These are phyloP conservation scores for Alternaria solani DNA, from an alignment of 2,329 filamentous ascomycete genomes.

Conservation along the genomic window DNA sequence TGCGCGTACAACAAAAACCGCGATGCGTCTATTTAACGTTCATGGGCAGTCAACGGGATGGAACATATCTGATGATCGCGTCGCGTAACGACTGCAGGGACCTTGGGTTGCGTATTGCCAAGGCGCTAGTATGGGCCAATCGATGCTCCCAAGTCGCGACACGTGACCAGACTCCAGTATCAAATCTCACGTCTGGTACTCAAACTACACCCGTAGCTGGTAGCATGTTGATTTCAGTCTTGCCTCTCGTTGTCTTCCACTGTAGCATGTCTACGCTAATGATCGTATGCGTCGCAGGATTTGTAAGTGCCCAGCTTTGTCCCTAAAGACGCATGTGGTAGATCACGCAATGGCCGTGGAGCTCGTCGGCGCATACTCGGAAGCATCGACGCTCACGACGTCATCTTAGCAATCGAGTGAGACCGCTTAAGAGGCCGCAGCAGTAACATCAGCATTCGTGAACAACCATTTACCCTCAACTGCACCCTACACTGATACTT, in stretches of 20 bases:
- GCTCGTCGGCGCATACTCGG: slow-evolving; percentile 12
- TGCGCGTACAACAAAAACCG: background rate
- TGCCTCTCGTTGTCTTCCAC: background rate
- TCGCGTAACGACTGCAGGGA: slow-evolving; percentile 1
- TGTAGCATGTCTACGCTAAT: background rate
- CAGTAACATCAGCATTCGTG: background rate
- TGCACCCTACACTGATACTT: background rate
- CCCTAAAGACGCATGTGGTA: background rate
- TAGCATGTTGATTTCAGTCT: background rate
- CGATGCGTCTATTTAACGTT: background rate
- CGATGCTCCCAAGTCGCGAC: background rate
- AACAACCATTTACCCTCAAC: background rate
- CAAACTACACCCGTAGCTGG: background rate
- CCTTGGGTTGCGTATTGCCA: slow-evolving; percentile 14
- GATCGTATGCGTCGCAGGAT: background rate
- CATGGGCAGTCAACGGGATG: background rate
- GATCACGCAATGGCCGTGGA: background rate
- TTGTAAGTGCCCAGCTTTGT: background rate
- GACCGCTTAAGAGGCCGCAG: background rate
- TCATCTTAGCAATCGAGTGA: slow-evolving; percentile 21
- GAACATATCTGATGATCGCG: background rate
- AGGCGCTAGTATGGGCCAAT: slow-evolving; percentile 5
- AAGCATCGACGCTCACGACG: slow-evolving; percentile 12
- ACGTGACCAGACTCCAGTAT: background rate
- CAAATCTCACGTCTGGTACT: background rate